Conservation (phyloP, 2,329 filamentous ascomycete species). For the Spiromastix sp. region DNA sequence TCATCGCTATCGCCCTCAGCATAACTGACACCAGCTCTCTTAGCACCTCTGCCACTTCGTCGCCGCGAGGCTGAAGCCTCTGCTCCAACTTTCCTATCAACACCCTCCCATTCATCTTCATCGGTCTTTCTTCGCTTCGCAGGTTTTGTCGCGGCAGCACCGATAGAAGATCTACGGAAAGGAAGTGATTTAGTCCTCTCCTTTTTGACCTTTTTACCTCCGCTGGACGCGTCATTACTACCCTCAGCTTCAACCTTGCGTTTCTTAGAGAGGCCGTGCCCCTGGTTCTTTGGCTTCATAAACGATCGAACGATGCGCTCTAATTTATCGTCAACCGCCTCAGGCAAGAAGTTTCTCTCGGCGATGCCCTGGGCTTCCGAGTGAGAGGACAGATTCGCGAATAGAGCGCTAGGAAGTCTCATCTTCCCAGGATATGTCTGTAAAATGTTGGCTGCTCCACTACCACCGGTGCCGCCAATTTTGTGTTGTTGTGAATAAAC, state of each 20-base stretch:
- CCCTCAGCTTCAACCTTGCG: constrained; percentile 28
- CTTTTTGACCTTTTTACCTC: constrained; percentile 23
- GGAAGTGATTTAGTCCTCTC: constrained; percentile 16
- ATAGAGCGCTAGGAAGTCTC: constrained; percentile 69
- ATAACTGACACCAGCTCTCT: constrained; percentile 30
- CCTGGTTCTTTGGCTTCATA: constrained; percentile 49
- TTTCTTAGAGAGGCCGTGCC: constrained; percentile 25
- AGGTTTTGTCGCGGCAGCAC: constrained; percentile 18
- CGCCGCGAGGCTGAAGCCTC: constrained; percentile 25
- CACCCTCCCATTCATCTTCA: constrained; percentile 31
- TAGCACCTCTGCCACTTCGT: constrained; percentile 28
- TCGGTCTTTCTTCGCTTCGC: constrained; percentile 27
- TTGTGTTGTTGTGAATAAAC: constrained; percentile 60
- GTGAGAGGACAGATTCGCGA: constrained; percentile 63
- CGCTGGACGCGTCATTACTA: constrained; percentile 11
- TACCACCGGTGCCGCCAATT: constrained; percentile 29
- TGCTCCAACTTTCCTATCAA: constrained; percentile 32
- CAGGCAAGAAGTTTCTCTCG: constrained; percentile 72
- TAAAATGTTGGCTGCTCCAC: constrained; percentile 44
- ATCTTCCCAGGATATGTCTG: constrained; percentile 75
- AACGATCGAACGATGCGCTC: constrained; percentile 63
- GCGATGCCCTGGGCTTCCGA: constrained; percentile 74
- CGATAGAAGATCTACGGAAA: constrained; percentile 23
- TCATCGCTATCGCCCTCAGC: constrained; percentile 35
- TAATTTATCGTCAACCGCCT: constrained; percentile 63